phyloP scores from a whole-genome alignment of 306 rosid species.

The Medicago ruthenica region DNA sequence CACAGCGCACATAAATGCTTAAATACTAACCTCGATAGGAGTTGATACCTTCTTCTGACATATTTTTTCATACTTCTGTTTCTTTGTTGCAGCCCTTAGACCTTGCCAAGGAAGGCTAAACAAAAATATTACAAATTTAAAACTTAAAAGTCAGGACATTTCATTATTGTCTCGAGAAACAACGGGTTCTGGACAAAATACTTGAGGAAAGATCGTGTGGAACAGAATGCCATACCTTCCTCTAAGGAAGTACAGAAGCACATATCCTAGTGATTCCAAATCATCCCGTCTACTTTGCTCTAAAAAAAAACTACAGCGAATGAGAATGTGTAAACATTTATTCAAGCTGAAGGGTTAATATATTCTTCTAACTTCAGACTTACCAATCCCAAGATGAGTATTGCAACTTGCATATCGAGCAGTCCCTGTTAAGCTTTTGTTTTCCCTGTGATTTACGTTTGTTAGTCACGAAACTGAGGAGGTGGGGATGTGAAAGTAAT shows the following conservation, averaged over 20 bases:
- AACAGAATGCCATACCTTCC: conserved; percentile 68
- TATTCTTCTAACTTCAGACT: conserved; percentile 51
- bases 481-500: conserved; percentile 19
- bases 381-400: conserved; percentile 99
- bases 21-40: conserved; percentile 83
- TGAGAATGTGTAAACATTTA: conserved; percentile 17
- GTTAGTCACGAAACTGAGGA: conserved; percentile 32
- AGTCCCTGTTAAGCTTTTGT: conserved; percentile 93
- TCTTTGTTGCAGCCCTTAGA: conserved; percentile 95
- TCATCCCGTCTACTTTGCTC: conserved; percentile 99
- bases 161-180: conserved; percentile 20
- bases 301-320: conserved; percentile 44
- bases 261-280: conserved; percentile 98
- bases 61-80: conserved; percentile 96
- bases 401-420: conserved; percentile 99
- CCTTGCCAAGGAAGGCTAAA: conserved; percentile 99
- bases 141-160: conserved; percentile 25
- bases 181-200: background rate
- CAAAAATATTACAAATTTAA: conserved; percentile 35
- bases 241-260: conserved; percentile 84
- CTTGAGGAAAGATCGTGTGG: conserved; percentile 14
- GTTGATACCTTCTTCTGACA: conserved; percentile 94
- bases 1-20: conserved; percentile 19
- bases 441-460: conserved; percentile 64
- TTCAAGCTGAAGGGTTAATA: conserved; percentile 20